Base-by-base conservation (phyloP, 305 asterid genomes). In the Fraxinus xanthoxyloides region DNA sequence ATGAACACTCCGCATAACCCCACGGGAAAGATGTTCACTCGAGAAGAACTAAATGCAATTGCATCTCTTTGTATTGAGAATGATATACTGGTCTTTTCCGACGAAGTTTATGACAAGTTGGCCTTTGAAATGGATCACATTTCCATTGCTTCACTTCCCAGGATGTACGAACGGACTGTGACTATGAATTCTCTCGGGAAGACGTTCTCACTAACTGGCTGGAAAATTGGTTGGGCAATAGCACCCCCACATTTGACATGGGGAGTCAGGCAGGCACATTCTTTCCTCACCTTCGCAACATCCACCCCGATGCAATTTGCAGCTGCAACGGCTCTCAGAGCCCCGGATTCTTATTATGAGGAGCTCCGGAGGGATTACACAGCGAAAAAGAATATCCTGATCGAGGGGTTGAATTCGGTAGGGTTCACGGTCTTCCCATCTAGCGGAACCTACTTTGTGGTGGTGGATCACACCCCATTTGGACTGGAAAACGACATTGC, bases 161-260 rank as follows among this genome's bases (percentile, higher is more conserved):
- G 97, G 74, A 94, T 94, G 98, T 95, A 83, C 35, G 93, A 94
- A 19, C 85, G 99, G 81, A 94, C 99, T 0, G 91, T 95, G 5
- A 95, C 99, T n/a, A 23, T 92, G 83, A 95, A 95, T 79, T 95
- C 99, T 31, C 79, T 95, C 80, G 99, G 97, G 85, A 95, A 95
- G 94, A 95, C 99, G 0, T 95, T 95, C 80, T 95, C 99, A 0
- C 84, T 95, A 24, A 95, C 99, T 0, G 99, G 99, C 74, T 95
- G 99, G 99, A 95, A 95, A 79, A 92, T 94, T 17, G 99, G 99
- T 5, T 95, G 99, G 99, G 97, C 99, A 0, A 89, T 95, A 40
- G 99, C 98, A 26, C 98, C 99, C 0, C 92, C 96, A 7, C 97
- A 94, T 77, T 82, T 95, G 87, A 90, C 94, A 0, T 95, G 99